Conservation (phyloP, 495 filamentous ascomycete species). For the Trichoderma asperelloides region DNA sequence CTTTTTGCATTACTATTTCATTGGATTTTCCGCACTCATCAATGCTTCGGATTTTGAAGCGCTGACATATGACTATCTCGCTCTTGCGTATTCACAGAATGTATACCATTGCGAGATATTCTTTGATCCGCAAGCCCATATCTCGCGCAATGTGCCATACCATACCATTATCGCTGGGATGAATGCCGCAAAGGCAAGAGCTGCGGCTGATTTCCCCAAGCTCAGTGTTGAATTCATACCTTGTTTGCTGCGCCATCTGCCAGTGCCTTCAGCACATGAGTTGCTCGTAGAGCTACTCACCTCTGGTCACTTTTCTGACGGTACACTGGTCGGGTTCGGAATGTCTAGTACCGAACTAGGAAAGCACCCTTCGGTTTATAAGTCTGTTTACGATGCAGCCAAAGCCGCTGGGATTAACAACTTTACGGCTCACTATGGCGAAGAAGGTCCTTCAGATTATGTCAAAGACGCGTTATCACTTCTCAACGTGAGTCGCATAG, state of each 20-base stretch:
- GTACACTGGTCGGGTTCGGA: conserved; percentile 53
- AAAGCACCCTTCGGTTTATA: conserved; percentile 56
- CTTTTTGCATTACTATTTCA: conserved; percentile 72
- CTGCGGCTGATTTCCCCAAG: conserved; percentile 48
- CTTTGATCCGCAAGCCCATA: conserved; percentile 73
- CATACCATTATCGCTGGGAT: conserved; percentile 52
- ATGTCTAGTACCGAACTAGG: conserved; percentile 57
- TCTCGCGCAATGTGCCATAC: conserved; percentile 51
- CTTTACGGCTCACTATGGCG: conserved; percentile 63
- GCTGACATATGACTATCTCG: conserved; percentile 67
- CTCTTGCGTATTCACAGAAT: conserved; percentile 51
- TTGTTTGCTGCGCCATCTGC: conserved; percentile 63
- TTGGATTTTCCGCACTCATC: conserved; percentile 60
- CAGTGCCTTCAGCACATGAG: conserved; percentile 40
- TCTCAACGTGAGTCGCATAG: conserved; percentile 53
- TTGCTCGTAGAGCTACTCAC: conserved; percentile 41
- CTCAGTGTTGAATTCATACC: conserved; percentile 55
- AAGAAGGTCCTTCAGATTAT: conserved; percentile 63
- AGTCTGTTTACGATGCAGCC: conserved; percentile 48
- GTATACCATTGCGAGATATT: conserved; percentile 71
- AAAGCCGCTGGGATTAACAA: conserved; percentile 35
- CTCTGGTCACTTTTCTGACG: conserved; percentile 42
- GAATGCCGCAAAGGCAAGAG: conserved; percentile 46
- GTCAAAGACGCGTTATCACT: conserved; percentile 53
- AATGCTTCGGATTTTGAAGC: conserved; percentile 57